Base-by-base conservation (phyloP, 345 rosid genomes). In the Camelina neglecta region DNA sequence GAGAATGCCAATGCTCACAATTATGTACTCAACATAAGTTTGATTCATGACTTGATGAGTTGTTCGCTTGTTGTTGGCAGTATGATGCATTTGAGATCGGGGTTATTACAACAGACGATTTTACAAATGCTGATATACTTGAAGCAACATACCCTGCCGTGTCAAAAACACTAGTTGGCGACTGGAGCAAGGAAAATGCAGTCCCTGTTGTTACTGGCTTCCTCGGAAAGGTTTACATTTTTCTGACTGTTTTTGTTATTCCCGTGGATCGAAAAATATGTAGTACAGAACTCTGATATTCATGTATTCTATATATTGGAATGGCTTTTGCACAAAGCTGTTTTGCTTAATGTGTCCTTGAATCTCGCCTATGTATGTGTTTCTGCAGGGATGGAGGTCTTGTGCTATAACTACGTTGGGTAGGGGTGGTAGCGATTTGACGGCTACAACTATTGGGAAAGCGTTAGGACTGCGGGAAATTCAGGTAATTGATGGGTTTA, bases 81-180 rank as follows among this genome's bases (percentile, higher is more conserved):
- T 93, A 89, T 76, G 98, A 93, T 89, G 97, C 98, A 60, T 93
- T 93, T 42, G 89, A 89, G 66, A 87, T 91, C 11, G 98, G 98
- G 53, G 85, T 93, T 77, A 86, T 88, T 64, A 93, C 98, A 42
- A 91, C 98, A 51, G 98, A 93, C 62, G 98, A 93, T 76, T 91
- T 91, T 74, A 91, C 98, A 39, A 93, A 89, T 83, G 97, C 98
- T 50, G 98, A 93, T 81, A 88, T 93, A 65, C 82, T 93, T 55
- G 97, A 93, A 83, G 96, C 92, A 76, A 91, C 98, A 64, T 93
- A 91, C 76, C 96, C 96, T 64, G 96, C 98, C n/a, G 83, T 93
- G 73, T 88, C 90, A 4, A 89, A 89, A 82, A 91, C 87, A 78
- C 79, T 93, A 48, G 69, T 78, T 72, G 88, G 83, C 29, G 88